Base-by-base conservation (phyloP, 176 grass and related monocot genomes). In the Bonia amplexicaulis region DNA sequence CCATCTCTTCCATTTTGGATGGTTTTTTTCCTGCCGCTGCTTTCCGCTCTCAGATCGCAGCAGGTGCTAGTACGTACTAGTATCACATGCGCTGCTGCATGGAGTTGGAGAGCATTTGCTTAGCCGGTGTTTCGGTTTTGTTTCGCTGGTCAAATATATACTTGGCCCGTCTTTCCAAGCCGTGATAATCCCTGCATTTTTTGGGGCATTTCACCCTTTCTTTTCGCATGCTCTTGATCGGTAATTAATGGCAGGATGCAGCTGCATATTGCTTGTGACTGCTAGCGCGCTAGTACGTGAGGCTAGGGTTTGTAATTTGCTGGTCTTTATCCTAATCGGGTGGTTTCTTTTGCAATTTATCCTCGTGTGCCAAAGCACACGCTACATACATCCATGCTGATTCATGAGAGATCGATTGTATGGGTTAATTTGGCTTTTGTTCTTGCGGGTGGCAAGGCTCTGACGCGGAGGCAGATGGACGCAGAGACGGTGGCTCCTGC, bases 401-500 rank as follows among this genome's bases (percentile, higher is more conserved):
- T 68, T 68, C 49, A 64, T 72, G 69, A 48, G 1, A 29, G 37
- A 33, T 33, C 41, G 63, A 62, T 55, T 52, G 53, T 19, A 37
- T 37, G n/a, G 11, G n/a, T 44, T 47, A 16, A 74, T 68, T 69
- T 71, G 22, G 39, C 39, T 41, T 49, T 37, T 44, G 19, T 67
- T 51, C 49, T 23, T 48, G 75, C 73, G 42, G 73, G 57, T 66
- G 55, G n/a, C 46, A 81, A 52, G 73, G 29, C 69, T 89, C 77
- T 69, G 61, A 40, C 73, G 66, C 26, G 57, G 66, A 60, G 52
- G 82, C 26, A 83, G 48, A 87, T 90, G 79, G 88, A 86, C 67
- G 74, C 49, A 55, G 84, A 83, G 58, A 82, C n/a, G 79, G 88
- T 37, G 83, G 25, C 70, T 81, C 53, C 88, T 85, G 53, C 88